Conservation (phyloP, 306 rosid genomes). For the Ammopiptanthus mongolicus region DNA sequence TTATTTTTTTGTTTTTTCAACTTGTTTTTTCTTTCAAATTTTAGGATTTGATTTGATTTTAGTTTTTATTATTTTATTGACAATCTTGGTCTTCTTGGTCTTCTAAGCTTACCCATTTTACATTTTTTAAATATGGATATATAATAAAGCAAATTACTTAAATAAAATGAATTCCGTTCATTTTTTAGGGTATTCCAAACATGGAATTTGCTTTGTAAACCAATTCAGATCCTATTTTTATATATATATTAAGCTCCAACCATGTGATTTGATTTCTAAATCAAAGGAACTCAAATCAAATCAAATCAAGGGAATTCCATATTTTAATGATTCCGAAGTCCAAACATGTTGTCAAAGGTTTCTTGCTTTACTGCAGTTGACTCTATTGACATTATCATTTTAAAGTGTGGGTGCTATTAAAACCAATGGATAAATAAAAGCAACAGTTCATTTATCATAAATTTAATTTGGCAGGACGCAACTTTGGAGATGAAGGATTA, state of each 20-base stretch:
- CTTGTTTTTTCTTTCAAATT: background rate
- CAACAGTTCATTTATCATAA: slow-evolving; percentile 1
- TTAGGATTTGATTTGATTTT: slow-evolving; percentile 5
- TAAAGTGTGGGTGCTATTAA: background rate
- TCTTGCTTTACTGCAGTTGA: slow-evolving; percentile 7
- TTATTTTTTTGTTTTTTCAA: background rate
- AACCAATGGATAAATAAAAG: slow-evolving; percentile 5
- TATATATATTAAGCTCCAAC: background rate
- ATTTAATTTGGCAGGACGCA: slow-evolving; percentile 65
- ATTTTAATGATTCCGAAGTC: slow-evolving; percentile 7
- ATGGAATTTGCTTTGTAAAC: slow-evolving; percentile 2
- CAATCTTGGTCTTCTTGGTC: background rate
- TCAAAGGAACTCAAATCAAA: background rate
- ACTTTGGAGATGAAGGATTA: slow-evolving; percentile 92
- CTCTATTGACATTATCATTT: background rate
- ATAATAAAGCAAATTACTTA: background rate
- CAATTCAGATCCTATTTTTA: background rate
- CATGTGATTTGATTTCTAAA: background rate
- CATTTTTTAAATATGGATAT: slow-evolving; percentile 1
- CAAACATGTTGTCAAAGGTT: background rate
- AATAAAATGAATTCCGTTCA: background rate
- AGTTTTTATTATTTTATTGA: background rate
- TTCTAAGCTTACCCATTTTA: background rate
- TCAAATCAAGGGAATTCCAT: slow-evolving; percentile 11
- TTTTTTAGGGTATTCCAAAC: background rate